Evolutionary conservation across 768 basidiomycete genomes (phyloP).

Genomic region (Tulasnella calospora): DNA sequence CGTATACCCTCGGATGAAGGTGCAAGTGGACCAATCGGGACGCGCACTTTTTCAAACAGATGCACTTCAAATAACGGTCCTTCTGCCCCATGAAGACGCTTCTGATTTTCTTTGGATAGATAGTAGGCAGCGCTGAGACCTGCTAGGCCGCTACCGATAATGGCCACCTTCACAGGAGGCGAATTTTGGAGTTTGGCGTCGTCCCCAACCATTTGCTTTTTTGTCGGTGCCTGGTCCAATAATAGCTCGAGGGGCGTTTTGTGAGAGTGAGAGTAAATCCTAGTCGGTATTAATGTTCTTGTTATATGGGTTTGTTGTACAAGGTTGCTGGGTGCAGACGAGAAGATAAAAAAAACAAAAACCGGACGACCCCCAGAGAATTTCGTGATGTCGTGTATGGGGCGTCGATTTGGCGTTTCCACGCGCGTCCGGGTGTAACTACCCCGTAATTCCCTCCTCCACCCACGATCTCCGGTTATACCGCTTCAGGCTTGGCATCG

Average conservation of each 20-base stretch:
- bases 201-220: background rate
- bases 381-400: background rate
- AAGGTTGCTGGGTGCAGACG: background rate
- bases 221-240: background rate
- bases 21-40: background rate
- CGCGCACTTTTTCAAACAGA: conserved; percentile 67
- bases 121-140: conserved; percentile 66
- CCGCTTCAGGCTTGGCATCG: background rate
- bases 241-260: background rate
- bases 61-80: conserved; percentile 52
- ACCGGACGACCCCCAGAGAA: background rate
- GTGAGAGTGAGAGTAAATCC: background rate
- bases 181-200: background rate
- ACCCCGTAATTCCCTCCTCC: background rate
- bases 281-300: background rate
- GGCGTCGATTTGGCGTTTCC: background rate
- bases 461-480: background rate
- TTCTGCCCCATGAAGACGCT: conserved; percentile 33
- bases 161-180: conserved; percentile 52
- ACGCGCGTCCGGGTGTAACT: background rate
- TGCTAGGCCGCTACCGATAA: conserved; percentile 68
- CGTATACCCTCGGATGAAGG: background rate
- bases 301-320: background rate
- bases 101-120: conserved; percentile 37
- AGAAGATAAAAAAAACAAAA: background rate